Evolutionary conservation across 2,329 filamentous ascomycete genomes (phyloP), one percentile per base, ranked within the genome.

Genomic region (Alternaria brassicae): DNA sequence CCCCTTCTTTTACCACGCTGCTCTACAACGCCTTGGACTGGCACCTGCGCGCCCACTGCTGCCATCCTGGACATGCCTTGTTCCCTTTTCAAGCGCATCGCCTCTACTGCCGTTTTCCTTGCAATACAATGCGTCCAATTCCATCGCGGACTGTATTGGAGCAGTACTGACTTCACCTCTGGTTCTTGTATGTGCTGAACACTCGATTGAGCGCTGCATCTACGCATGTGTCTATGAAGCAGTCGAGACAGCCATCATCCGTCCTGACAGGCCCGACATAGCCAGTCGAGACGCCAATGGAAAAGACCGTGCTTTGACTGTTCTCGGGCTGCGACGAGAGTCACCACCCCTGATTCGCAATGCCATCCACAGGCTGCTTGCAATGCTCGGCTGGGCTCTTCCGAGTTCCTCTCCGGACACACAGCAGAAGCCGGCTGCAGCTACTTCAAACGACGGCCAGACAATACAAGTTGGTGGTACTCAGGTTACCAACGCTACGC

Each of bases 1-100:
- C 55, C 74, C 75, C 4, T 67, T 77, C n/a, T 66, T 65, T 6
- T 75, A 77, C 41, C 70, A 76, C 60, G 66, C 67, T 5, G 61
- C 54, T 41, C 58, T 77, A 19, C 75, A 77, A 63, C 61, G 71
- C 27, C 59, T 77, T 30, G 74, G 72, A 2, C 66, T 77, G 7
- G 42, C 71, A 10, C 64, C 73, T 36, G 66, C 72, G 39, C 63
- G 56, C 19, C 72, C 72, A 19, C 51, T 75, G 7, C 58, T 75
- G 12, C 74, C 75, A 13, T 53, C 60, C 15, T 70, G 68, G 65
- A 66, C 41, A 32, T 60, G 71, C 1, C 71, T 76, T 34, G 62
- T 72, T 21, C 74, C 73, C 1, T 73, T 76, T 36, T 74, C 72
- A n/a, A 27, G 41, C 3, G 58, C 49, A 23, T 76, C 72, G 5